phyloP scores from a whole-genome alignment of 192 early-diverging fungal genomes.

The Powellomyces hirtus region DNA sequence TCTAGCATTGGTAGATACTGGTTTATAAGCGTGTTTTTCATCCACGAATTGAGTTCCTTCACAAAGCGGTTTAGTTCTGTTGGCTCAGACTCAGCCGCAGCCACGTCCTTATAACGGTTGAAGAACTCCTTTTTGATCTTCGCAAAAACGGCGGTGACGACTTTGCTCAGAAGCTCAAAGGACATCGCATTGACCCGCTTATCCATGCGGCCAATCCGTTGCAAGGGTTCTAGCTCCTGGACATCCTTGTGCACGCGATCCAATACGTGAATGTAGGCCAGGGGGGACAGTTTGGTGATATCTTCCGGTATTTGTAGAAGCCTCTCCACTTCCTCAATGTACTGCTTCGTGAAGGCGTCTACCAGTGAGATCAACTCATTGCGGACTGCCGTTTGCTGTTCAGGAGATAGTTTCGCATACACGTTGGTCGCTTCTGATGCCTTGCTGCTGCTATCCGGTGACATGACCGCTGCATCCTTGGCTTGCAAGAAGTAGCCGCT shows the following conservation, averaged over 20 bases:
- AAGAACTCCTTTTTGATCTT: constrained; percentile 39
- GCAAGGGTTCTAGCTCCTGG: constrained; percentile 10
- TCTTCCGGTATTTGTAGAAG: constrained; percentile 49
- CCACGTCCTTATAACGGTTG: constrained; percentile 17
- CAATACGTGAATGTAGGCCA: constrained; percentile 36
- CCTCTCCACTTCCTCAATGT: constrained; percentile 38
- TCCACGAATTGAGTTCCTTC: constrained; percentile 35
- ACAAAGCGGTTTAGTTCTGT: constrained; percentile 18
- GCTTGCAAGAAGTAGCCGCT: constrained; percentile 41
- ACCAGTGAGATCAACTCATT: constrained; percentile 36
- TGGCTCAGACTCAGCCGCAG: not conserved
- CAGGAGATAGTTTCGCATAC: constrained; percentile 25
- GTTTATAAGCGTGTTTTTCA: constrained; percentile 40
- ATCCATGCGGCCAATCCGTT: constrained; percentile 19
- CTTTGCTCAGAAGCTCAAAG: constrained; percentile 29
- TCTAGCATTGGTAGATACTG: constrained; percentile 32
- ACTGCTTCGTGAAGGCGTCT: constrained; percentile 40
- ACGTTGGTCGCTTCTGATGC: not conserved
- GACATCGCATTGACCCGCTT: constrained; percentile 27
- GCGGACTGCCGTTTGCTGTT: constrained; percentile 24
- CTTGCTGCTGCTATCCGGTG: not conserved
- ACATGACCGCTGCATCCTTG: not conserved
- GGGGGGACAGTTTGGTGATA: constrained; percentile 31
- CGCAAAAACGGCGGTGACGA: constrained; percentile 34
- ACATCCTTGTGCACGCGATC: constrained; percentile 32